Conservation (phyloP, 148 eudicot species). For the Nepenthes gracilis region DNA sequence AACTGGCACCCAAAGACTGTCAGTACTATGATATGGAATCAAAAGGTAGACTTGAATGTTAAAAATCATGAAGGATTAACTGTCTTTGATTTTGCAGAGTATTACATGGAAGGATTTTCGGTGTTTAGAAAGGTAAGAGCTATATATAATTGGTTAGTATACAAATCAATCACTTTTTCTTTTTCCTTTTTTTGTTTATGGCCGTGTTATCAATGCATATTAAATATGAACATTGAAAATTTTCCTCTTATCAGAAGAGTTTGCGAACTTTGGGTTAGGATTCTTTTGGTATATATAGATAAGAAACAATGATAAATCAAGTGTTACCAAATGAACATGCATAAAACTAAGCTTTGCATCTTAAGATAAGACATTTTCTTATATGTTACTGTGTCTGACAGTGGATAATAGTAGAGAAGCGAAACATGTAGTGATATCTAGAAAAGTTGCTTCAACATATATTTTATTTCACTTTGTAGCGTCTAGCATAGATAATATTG, state of each 20-base stretch:
- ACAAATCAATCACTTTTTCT: not conserved
- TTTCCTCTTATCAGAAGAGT: too few species aligned
- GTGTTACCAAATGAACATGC: too few species aligned
- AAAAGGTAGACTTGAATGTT: conserved; percentile 5
- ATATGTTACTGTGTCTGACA: too few species aligned
- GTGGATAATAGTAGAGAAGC: not conserved
- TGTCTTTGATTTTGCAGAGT: conserved; percentile 16
- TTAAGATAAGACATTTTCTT: too few species aligned
- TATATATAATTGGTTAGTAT: not conserved
- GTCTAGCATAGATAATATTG: conserved; percentile 18
- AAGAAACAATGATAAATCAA: too few species aligned
- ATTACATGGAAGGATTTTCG: not conserved
- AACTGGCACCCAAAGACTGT: conserved; percentile 11
- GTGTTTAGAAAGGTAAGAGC: conserved; percentile 3
- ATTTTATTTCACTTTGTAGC: conserved; percentile 4
- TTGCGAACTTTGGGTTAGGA: too few species aligned
- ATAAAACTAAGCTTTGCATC: too few species aligned
- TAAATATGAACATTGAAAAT: not conserved
- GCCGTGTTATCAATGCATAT: not conserved
- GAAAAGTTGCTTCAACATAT: not conserved
- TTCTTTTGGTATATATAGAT: too few species aligned
- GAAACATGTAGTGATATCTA: not conserved
- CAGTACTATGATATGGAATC: conserved; percentile 13
- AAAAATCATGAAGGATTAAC: conserved; percentile 13
- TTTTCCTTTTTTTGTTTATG: not conserved